A percentile compares a stretch with the other conserved stretches of the same genome.
Conservation (phyloP, 176 grass and related monocot species). For the Coix lacrymajobi region DNA sequence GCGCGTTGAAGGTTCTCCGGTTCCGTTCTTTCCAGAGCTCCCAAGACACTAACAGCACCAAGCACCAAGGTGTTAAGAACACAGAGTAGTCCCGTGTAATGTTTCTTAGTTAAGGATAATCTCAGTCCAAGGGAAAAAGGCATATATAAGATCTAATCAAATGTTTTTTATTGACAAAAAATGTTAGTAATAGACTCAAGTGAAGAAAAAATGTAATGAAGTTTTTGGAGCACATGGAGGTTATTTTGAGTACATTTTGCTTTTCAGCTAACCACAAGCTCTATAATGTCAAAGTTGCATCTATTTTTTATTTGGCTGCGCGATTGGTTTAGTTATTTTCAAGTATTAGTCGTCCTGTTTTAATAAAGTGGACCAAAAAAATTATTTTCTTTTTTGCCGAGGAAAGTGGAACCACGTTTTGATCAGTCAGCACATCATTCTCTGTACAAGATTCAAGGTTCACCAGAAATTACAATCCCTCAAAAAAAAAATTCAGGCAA, state of each 20-base stretch:
- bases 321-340: not conserved
- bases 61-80: too few relatives aligned
- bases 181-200: not conserved
- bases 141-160: not conserved
- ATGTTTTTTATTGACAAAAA: not conserved
- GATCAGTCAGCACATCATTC: slow-evolving; percentile 11
- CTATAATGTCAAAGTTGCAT: not conserved
- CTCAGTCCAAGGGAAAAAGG: not conserved
- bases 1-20: too few relatives aligned
- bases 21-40: too few relatives aligned
- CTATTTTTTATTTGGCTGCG: not conserved
- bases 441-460: not conserved
- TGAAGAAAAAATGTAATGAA: not conserved
- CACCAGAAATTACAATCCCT: not conserved
- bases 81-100: not conserved
- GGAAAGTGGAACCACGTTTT: not conserved
- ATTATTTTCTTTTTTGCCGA: not conserved
- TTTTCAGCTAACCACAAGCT: not conserved
- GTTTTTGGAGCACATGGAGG: not conserved
- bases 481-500: not conserved
- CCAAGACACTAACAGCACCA: too few relatives aligned
- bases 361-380: not conserved
- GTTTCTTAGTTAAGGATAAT: not conserved
- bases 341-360: not conserved
- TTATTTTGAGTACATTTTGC: not conserved